Base-by-base conservation (phyloP, 495 filamentous ascomycete genomes). In the Aspergillus indologenus region DNA sequence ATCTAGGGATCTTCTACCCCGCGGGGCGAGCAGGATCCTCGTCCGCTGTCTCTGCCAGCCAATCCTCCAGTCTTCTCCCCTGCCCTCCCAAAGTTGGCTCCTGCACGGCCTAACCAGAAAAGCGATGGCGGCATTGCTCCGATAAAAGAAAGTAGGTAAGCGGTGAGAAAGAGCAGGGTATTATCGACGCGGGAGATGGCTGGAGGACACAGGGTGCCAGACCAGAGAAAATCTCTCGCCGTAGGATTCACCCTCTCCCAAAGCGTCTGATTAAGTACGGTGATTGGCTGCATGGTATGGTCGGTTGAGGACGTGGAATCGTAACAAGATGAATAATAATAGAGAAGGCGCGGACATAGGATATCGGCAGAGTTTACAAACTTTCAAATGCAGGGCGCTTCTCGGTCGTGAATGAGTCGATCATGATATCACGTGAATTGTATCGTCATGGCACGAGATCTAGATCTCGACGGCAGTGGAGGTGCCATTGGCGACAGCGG, bases 381-480 rank as follows among this genome's bases (percentile, higher is more conserved):
- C 4, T 29, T 15, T 40, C 34, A 11, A 14, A 40, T 40, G 34
- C 34, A 15, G 12, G 34, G 34, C 34, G 34, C 34, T 40, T 40
- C 34, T 40, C 12, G 34, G 34, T 40, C 34, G 34, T 48, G 23
- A 24, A 50, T 24, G 21, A 17, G 48, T 29, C 48, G 18, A 51
- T 40, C 34, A 14, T 40, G 34, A 40, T 40, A 40, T 2, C 12
- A n/a, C n/a, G n/a, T n/a, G n/a, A 40, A 14, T 15, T 40, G 5
- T 15, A 11, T 40, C 34, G 34, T 40, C 34, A 40, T 40, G 34
- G 2, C 5, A 15, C 42, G 20, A 15, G 24, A 43, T 4, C 76
- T 58, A 79, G 43, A 79, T 73, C 60, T 78, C 70, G 26, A 79
- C 61, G 40, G 73, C 73, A 45, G 71, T 72, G 0, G 76, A 75